These are phyloP conservation scores for Solanum piurae DNA, from an alignment of 257 asterid genomes.

Conservation along the genomic window DNA sequence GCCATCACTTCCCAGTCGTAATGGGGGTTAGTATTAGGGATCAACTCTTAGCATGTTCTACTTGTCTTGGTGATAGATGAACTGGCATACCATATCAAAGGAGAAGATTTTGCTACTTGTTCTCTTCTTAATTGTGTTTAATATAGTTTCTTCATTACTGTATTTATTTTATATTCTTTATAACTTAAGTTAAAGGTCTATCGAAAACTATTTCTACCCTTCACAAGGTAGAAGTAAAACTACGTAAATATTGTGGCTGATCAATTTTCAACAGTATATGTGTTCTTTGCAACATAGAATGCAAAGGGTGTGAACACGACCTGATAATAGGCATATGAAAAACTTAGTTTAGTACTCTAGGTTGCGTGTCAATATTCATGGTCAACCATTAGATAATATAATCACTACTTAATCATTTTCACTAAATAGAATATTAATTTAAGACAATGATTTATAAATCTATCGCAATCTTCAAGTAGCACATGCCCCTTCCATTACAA, in stretches of 20 bases:
- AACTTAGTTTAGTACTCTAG: not conserved
- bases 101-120: not conserved
- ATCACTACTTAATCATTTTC: not conserved
- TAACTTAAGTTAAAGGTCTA: not conserved
- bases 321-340: not conserved
- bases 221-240: fast-evolving
- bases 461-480: not conserved
- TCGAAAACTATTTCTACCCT: not conserved
- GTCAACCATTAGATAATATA: not conserved
- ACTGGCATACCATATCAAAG: not conserved
- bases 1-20: no score
- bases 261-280: not conserved
- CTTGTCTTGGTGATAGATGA: not conserved
- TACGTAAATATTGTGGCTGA: not conserved
- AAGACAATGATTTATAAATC: not conserved
- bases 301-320: not conserved
- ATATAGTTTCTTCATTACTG: no score
- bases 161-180: not conserved
- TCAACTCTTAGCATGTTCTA: not conserved
- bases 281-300: not conserved
- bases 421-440: not conserved
- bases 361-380: not conserved
- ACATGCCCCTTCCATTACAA: not conserved
- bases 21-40: fast-evolving
- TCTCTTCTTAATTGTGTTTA: not conserved